A percentile compares a stretch with the other conserved stretches of the same genome.
Evolutionary conservation across 805 yeast species (phyloP).

Genomic region (Zygosaccharomyces lentus): DNA sequence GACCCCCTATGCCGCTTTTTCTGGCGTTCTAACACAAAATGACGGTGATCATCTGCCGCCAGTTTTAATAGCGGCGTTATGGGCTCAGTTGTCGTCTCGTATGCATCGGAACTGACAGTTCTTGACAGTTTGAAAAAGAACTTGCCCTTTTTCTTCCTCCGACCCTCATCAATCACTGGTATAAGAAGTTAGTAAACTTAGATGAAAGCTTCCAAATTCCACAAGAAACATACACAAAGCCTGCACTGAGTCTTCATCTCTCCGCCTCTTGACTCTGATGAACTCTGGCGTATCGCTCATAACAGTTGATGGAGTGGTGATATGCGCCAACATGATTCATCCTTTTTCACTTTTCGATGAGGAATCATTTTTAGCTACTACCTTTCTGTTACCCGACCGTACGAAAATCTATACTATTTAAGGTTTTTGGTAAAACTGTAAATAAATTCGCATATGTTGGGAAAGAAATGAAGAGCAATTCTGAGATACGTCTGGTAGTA

Average conservation of each 20-base stretch:
- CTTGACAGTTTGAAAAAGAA: conserved; percentile 46
- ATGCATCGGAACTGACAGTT: conserved; percentile 39
- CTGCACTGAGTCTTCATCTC: conserved; percentile 84
- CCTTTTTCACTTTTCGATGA: neutral
- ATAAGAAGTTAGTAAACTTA: neutral
- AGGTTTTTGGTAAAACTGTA: too few species aligned
- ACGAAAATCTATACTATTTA: neutral
- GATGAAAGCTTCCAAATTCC: neutral
- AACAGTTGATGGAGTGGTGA: neutral
- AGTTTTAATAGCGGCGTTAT: conserved; percentile 28
- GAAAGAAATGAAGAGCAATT: too few species aligned
- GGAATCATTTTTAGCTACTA: neutral
- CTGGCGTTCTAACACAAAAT: conserved; percentile 32
- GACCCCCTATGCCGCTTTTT: conserved; percentile 25
- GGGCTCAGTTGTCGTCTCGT: conserved; percentile 27
- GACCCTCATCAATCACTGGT: conserved; percentile 35
- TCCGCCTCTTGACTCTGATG: conserved; percentile 78
- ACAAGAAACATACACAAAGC: conserved; percentile 48
- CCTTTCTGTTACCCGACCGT: neutral
- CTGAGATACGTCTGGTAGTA: too few species aligned
- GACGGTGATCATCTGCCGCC: conserved; percentile 22
- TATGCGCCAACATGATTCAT: neutral
- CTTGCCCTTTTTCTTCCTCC: conserved; percentile 34
- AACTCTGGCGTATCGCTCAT: conserved; percentile 46
- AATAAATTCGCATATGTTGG: too few species aligned